Base-by-base conservation (phyloP, 2,329 filamentous ascomycete genomes). In the Talaromyces marneffei region DNA sequence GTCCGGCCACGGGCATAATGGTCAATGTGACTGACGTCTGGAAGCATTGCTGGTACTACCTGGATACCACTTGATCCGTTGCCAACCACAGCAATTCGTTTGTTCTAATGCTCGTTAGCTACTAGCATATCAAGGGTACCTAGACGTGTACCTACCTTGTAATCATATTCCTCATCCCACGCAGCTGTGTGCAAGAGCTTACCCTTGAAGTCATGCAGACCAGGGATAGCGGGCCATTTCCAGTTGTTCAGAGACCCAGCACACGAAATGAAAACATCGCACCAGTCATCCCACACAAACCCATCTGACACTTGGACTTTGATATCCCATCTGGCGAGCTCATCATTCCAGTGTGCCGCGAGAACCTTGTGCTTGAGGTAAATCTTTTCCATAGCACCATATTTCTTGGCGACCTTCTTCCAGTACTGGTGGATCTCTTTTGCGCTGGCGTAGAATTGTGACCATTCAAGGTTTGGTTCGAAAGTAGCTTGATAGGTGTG, bases 161-260 rank as follows among this genome's bases (percentile, higher is more conserved):
- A 64, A 46, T 70, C 66, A 44, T 64, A 67, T 12, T 64, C 63
- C 25, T 69, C 61, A 40, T 75, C 70, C 74, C 76, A 80, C 8
- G 55, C 62, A 10, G 77, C 77, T 18, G 68, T 74, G 62, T 79
- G 78, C 20, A 77, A 62, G 3, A 78, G 65, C 35, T 70, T 66
- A 4, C 77, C 77, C 48, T 76, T 68, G 64, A 81, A 82, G 9
- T 67, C 66, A 9, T 78, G 69, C 12, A 78, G 68, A 1, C 79
- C 80, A 2, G 69, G 66, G 14, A 82, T 75, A 52, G 77, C 68
- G 4, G 78, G 77, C 72, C 74, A 79, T 52, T 73, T 72, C 72
- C 68, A 77, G 37, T 68, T 67, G 57, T 72, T 73, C 18, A 73
- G 61, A 31, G 69, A 62, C 54, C 77, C 77, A 29, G 62, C 57